Base-by-base conservation (phyloP, 257 asterid species). In the Hygrophila difformis region DNA sequence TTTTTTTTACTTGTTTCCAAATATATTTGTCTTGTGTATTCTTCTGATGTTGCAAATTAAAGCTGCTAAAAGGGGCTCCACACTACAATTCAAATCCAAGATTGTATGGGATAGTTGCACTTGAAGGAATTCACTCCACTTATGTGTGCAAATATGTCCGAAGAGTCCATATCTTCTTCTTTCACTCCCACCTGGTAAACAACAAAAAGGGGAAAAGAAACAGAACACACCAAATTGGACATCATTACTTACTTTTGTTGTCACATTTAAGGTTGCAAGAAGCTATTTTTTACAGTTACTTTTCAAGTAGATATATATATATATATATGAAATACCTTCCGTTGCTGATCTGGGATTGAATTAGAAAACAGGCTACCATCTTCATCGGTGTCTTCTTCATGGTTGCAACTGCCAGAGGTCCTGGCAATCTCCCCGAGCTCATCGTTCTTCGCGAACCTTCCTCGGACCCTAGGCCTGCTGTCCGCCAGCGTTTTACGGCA, bases 401-500 rank as follows among this genome's bases (percentile, higher is more conserved):
- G 70, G 64, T 67, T 72, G 71, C n/a, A n/a, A n/a, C 63, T 56
- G 17, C 68, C 56, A 15, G 60, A 41, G 35, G 64, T 55, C 63
- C 86, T 73, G 4, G 68, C 60, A 12, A 62, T 40, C 38, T 75
- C 80, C 39, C 77, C 75, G 21, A 68, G 52, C 54, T 79, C 94
- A 20, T 86, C 93, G 22, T 82, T 82, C 72, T 84, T 86, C 0
- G 96, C 89, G 35, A 86, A 86, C 66, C 96, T 71, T 46, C 96
- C 96, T 67, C 94, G 68, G 8, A 86, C 96, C 6, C 96, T 71
- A 7, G 96, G 96, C 66, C 96, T 66, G 53, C 94, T 82, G 56
- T 86, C 96, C 37, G 96, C 96, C 8, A 86, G 74, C 28, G 94
- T 86, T 71, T 86, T 86, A 29, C 96, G 84, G 58, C 96, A 86